Conservation (phyloP, 371 early-diverging fungal species). For the Mortierella sp. region DNA sequence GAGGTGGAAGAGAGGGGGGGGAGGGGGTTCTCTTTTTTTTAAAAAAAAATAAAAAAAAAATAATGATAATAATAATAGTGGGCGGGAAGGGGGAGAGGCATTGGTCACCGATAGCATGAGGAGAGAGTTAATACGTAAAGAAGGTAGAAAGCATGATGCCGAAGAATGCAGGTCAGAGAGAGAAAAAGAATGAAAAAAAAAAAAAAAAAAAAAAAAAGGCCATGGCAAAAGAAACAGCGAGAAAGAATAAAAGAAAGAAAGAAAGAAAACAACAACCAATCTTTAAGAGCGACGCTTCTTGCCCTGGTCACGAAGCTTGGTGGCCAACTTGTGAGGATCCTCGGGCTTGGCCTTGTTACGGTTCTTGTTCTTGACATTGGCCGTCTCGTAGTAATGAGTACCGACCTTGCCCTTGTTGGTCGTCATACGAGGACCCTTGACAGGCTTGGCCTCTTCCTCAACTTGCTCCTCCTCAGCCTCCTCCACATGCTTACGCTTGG, state of each 20-base stretch:
- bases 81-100: no score
- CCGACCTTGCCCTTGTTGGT: slow-evolving; percentile 89
- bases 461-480: slow-evolving; percentile 49
- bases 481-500: slow-evolving; percentile 55
- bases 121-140: no score
- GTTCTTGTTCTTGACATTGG: slow-evolving; percentile 94
- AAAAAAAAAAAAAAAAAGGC: slow-evolving; percentile 1
- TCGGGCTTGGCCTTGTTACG: slow-evolving; percentile 80
- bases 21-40: neutral
- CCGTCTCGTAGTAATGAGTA: slow-evolving; percentile 86
- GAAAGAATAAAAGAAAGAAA: neutral
- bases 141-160: no score
- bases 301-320: slow-evolving; percentile 52
- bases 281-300: slow-evolving; percentile 50
- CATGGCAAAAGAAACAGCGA: neutral
- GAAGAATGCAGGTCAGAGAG: no score
- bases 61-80: slow-evolving; percentile 7
- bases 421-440: slow-evolving; percentile 78
- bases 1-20: neutral
- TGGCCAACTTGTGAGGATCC: slow-evolving; percentile 60
- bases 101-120: no score
- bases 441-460: slow-evolving; percentile 51
- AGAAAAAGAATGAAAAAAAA: neutral
- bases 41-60: neutral
- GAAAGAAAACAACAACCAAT: neutral